Evolutionary conservation across 2,329 filamentous ascomycete genomes (phyloP), one percentile per base, ranked within the genome.

Genomic region (Verticillium tricorpus): DNA sequence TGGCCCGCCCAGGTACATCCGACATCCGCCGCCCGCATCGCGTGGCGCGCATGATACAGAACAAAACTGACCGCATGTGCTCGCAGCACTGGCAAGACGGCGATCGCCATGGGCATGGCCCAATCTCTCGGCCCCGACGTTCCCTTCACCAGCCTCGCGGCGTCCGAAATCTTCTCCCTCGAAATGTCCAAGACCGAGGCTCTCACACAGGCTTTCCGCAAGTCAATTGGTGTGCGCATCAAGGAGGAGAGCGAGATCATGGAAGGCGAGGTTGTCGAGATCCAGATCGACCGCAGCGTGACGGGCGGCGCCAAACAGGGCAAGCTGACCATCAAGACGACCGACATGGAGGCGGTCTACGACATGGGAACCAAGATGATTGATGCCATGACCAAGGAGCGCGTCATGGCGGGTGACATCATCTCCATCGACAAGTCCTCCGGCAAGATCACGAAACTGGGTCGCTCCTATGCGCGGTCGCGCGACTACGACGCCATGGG

Each of bases 351-450:
- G 78, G 97, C 95, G 14, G 91, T 99, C 67, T 99, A 98, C 80
- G 95, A 99, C 72, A 97, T 99, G 93, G 95, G 95, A 67, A 94
- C 91, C 68, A 98, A 98, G 80, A 98, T 99, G 95, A 99, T 99
- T 68, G 95, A 99, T 74, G 93, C 93, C 67, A 97, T 99, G 93
- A 97, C 93, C 68, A 98, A 98, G 79, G 95, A 99, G 81, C 94
- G 96, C 71, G 92, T 99, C 67, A 97, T 98, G 89, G 95, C 95
- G 5, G 95, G 95, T 69, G 95, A 99, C 74, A 95, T 99, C 68
- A 96, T 99, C 71, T 96, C 92, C 62, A 98, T 99, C 69, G 95
- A 99, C 82, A 99, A 99, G 80, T 93, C 94, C 0, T 97, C 93
- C 2, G 95, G 95, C 67, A 97, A 97, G 78, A 98, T 99, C 74